Base-by-base conservation (phyloP, 768 basidiomycete genomes). In the Leucocoprinus sp. region DNA sequence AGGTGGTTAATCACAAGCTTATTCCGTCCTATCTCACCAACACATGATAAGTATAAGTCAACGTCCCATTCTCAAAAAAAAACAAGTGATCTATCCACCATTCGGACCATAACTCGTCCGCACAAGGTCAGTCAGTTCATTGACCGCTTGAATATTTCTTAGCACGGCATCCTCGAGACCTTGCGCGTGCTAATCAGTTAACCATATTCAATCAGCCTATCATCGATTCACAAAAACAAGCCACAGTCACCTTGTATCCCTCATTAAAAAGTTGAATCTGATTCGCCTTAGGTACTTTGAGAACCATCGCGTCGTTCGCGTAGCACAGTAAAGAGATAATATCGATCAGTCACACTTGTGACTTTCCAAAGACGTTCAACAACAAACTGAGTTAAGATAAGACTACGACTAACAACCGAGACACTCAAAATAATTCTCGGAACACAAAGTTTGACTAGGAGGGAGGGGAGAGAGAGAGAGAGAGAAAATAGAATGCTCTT, bases 1-100 rank as follows among this genome's bases (percentile, higher is more conserved):
- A 99, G 74, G 65, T 98, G 95, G 64, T 99, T 99, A 67, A 99
- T 95, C 62, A 99, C 69, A 44, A 99, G 80, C 65, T 99, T 99
- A 66, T 97, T 99, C 42, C 95, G 79, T 38, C 95, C 95, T 91
- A 57, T 17, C 45, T 24, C 9, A 24, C 23, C 41, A 26, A 48
- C 26, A 48, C 50, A 52, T 45, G 28, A n/a, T n/a, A n/a, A n/a
- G n/a, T n/a, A n/a, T 8, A 11, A 36, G 14, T 21, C 38, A 50
- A 48, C 46, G 41, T 22, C 17, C 14, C 19, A 19, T 31, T 22
- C 14, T 27, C 17, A 50, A 12, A 34, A 26, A 29, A 45, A 34
- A 35, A 38, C 33, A 33, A 35, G 52, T 24, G 28, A 54, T 23
- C 35, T 36, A 70, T 83, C 63, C 64, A 87, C 93, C 93, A 63